Percentiles rank a stretch among this genome's conserved stretches.
These are phyloP conservation scores for Dunaliella primolecta DNA, from an alignment of 139 green algal genomes.

Conservation along the genomic window DNA sequence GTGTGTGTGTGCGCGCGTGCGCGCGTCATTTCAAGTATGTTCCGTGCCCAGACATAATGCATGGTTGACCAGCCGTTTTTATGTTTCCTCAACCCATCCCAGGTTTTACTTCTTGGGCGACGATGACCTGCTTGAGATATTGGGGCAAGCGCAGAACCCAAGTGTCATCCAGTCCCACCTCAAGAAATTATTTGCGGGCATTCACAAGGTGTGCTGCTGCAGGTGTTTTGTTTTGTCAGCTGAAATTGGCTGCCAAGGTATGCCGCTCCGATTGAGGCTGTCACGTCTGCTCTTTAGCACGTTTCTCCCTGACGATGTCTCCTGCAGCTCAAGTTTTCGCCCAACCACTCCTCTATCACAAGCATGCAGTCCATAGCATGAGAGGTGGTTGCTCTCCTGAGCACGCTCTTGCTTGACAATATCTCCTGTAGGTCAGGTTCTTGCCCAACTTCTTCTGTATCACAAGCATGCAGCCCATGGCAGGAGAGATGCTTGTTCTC, in stretches of 20 bases:
- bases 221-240: constrained; percentile 8
- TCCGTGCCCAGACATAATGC: not conserved
- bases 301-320: not conserved
- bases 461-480: constrained; percentile 56
- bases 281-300: too few relatives aligned
- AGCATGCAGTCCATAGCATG: constrained; percentile 61
- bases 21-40: too few relatives aligned
- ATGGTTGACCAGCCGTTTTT: not conserved
- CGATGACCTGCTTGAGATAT: constrained; percentile 83
- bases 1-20: too few relatives aligned
- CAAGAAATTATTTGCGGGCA: constrained; percentile 85
- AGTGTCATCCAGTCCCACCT: constrained; percentile 78
- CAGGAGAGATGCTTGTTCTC: constrained; percentile 62
- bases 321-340: constrained; percentile 39
- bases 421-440: constrained; percentile 50
- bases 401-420: too few relatives aligned
- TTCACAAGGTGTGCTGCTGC: constrained; percentile 69
- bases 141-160: constrained; percentile 73
- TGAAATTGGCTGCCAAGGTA: constrained; percentile 7
- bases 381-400: constrained; percentile 49
- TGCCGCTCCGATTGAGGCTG: not conserved
- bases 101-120: constrained; percentile 89
- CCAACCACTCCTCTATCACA: constrained; percentile 47
- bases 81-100: not conserved
- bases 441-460: constrained; percentile 45